Evolutionary conservation across 2,329 filamentous ascomycete species (phyloP).

Genomic region (Exophiala xenobiotica): DNA sequence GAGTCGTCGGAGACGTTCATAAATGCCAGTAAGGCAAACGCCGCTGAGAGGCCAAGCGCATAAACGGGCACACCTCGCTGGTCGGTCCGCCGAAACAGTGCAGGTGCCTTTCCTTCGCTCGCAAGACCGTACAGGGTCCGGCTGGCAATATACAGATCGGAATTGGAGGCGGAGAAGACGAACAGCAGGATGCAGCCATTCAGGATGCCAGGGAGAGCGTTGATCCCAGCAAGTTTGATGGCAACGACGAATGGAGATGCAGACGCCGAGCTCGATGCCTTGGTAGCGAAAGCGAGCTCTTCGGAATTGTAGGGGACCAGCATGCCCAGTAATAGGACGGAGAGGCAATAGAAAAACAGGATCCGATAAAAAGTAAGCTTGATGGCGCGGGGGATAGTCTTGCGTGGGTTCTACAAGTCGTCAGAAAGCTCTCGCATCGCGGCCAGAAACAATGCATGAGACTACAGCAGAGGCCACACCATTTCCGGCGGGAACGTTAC

Average conservation of each 20-base stretch:
- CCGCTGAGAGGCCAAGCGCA: slow-evolving; percentile 60
- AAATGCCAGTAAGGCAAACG: slow-evolving; percentile 67
- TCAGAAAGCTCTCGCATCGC: too few species aligned
- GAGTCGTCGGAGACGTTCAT: slow-evolving; percentile 63
- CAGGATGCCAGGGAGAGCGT: slow-evolving; percentile 56
- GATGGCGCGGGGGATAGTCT: slow-evolving; percentile 74
- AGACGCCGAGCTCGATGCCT: slow-evolving; percentile 47
- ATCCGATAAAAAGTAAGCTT: slow-evolving; percentile 81
- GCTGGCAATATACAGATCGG: slow-evolving; percentile 56
- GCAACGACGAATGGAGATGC: slow-evolving; percentile 65
- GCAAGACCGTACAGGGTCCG: slow-evolving; percentile 68
- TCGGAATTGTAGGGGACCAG: slow-evolving; percentile 69
- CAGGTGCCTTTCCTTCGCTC: slow-evolving; percentile 68
- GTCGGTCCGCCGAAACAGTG: slow-evolving; percentile 70
- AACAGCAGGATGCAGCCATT: slow-evolving; percentile 59
- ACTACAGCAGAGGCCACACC: too few species aligned
- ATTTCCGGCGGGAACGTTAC: too few species aligned
- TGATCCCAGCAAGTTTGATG: slow-evolving; percentile 56
- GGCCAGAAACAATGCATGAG: too few species aligned
- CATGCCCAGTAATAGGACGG: slow-evolving; percentile 73
- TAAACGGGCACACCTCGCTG: slow-evolving; percentile 68
- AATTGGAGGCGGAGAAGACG: slow-evolving; percentile 59
- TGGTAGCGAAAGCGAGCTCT: slow-evolving; percentile 59
- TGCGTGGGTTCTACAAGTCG: slow-evolving; percentile 75
- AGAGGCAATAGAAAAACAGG: slow-evolving; percentile 74